Base-by-base conservation (phyloP, 169 alveolate genomes). In the Neospora caninum region DNA sequence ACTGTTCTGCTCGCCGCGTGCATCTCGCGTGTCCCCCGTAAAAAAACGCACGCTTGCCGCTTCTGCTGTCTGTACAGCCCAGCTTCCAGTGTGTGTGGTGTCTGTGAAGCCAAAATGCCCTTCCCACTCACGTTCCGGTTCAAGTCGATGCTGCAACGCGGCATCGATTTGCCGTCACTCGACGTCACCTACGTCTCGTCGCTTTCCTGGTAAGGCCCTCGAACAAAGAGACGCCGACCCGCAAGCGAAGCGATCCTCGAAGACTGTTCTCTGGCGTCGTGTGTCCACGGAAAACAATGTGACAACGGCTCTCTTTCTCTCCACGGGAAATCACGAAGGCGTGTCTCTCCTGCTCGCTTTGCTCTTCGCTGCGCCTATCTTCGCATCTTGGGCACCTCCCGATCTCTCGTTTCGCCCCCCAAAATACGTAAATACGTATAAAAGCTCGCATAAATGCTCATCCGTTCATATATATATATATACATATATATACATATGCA, bases 121-220 rank as follows among this genome's bases (percentile, higher is more conserved):
- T 95, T 96, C 84, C 97, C 98, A 39, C 92, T 96, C 53, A 95
- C 98, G 34, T 97, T 94, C 95, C 93, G 96, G 45, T 96, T 96
- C 95, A 97, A 96, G 84, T 94, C 97, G 54, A 96, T 97, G 96
- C 96, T 97, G 43, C 98, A 97, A 80, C 94, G 97, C 88, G 98
- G 98, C 67, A 94, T 97, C 73, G 97, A 96, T 73, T 92, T 95
- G 54, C 95, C 95, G 16, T 78, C 92, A 38, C 91, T 96, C 54
- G 97, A 95, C 91, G 95, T 93, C 91, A 91, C 94, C 41, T 95
- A 95, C 54, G 97, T 96, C 41, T 95, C 97, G 31, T 96, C 96
- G 42, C 69, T 96, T 34, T 95, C 97, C n/a, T 96, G 97, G 97
- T 95, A 42, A 54, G 95, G 31, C 73, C 31, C 25, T 64, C 91